These are phyloP conservation scores for Monosporascus sp. DNA, from an alignment of 2,329 filamentous ascomycete species.

Conservation along the genomic window DNA sequence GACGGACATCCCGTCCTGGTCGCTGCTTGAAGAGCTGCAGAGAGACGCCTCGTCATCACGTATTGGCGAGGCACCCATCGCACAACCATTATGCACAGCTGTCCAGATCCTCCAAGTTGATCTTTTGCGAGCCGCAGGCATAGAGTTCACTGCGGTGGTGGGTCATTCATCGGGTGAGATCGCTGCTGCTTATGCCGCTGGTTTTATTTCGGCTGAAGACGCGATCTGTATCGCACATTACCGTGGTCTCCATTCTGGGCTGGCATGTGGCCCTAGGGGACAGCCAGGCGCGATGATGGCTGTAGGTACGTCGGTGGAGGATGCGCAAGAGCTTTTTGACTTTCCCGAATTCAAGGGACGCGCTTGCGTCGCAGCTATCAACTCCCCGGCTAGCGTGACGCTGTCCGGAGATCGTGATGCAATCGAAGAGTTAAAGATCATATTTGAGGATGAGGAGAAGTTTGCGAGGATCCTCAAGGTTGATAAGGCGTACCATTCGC, in stretches of 20 bases:
- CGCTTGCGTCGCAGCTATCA: conserved; percentile 12
- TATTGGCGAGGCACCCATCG: conserved; percentile 10
- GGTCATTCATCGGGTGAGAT: conserved; percentile 25
- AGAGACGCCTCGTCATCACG: conserved; percentile 4
- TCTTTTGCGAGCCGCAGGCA: conserved; percentile 18
- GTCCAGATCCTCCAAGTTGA: conserved; percentile 34
- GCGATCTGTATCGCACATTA: conserved; percentile 26
- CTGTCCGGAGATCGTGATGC: conserved; percentile 14
- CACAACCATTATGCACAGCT: conserved; percentile 31
- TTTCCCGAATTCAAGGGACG: conserved; percentile 4
- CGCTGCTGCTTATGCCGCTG: conserved; percentile 18
- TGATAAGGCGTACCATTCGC: conserved; percentile 15
- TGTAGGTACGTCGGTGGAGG: conserved; percentile 21
- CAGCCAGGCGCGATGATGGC: conserved; percentile 37
- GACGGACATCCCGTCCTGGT: conserved; percentile 15
- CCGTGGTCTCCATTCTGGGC: conserved; percentile 24
- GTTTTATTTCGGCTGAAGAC: conserved; percentile 14
- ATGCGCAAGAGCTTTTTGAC: conserved; percentile 9
- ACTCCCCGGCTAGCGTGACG: conserved; percentile 11
- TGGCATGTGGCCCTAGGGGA: conserved; percentile 4
- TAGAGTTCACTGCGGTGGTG: conserved; percentile 19
- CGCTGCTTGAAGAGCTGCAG: conserved; percentile 9
- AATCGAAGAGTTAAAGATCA: conserved; percentile 4
- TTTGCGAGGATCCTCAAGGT: conserved; percentile 10
- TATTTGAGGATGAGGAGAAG: conserved; percentile 12